These are phyloP conservation scores for Daldinia sp. DNA, from an alignment of 2,329 filamentous ascomycete species.

Conservation along the genomic window DNA sequence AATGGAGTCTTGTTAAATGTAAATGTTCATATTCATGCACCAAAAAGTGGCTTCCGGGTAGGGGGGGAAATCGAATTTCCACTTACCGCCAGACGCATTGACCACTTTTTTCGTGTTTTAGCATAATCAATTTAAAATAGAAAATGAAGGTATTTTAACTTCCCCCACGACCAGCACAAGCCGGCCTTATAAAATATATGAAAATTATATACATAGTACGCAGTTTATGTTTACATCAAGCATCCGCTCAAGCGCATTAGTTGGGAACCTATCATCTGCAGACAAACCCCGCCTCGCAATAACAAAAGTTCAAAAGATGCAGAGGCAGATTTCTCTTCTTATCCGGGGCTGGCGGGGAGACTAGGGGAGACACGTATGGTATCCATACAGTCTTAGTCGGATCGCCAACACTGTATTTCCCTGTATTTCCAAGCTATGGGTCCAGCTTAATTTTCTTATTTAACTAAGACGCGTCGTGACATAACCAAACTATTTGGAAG, in stretches of 20 bases:
- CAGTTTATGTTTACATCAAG: background rate
- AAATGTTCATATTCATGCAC: background rate
- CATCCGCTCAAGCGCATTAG: background rate
- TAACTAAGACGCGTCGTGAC: background rate
- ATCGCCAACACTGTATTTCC: background rate
- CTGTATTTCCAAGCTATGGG: background rate
- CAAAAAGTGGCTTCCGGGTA: background rate
- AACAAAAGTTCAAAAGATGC: background rate
- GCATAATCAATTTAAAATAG: conserved; percentile 5
- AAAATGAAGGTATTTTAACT: conserved; percentile 6
- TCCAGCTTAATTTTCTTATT: background rate
- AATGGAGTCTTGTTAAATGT: background rate
- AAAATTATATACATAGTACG: background rate
- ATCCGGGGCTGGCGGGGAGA: conserved; percentile 1
- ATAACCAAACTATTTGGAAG: background rate
- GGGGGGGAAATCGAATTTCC: background rate
- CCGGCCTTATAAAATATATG: background rate
- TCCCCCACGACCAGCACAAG: background rate
- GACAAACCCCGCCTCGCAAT: background rate
- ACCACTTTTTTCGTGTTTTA: conserved; percentile 16
- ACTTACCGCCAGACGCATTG: conserved; percentile 31
- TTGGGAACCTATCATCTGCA: background rate
- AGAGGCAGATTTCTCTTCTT: background rate
- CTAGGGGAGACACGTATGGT: background rate
- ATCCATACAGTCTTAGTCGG: background rate